These are phyloP conservation scores for Ophiorrhiza pumila DNA, from an alignment of 257 asterid genomes.

Conservation along the genomic window DNA sequence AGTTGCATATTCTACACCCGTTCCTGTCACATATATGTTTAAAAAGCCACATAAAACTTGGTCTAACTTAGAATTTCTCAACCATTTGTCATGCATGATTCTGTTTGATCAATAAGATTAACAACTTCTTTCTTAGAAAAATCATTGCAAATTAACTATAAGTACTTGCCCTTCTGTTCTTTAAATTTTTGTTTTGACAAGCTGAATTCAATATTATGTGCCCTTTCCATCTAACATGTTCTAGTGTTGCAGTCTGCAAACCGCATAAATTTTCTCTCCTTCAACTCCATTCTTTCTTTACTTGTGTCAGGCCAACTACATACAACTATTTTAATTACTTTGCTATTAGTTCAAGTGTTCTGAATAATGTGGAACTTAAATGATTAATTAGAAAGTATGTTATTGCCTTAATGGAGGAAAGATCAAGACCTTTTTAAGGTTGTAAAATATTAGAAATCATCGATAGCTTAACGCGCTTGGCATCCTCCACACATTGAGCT, in stretches of 20 bases:
- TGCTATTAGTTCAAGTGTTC: slow-evolving; percentile 2
- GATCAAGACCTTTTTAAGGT: not conserved
- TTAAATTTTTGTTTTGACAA: too few relatives aligned
- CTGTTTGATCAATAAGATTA: not conserved
- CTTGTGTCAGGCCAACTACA: not conserved
- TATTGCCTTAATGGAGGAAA: not conserved
- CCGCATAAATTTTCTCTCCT: not conserved
- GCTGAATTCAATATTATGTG: too few relatives aligned
- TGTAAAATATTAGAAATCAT: not conserved
- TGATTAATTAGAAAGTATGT: slow-evolving; percentile 3
- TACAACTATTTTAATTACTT: not conserved
- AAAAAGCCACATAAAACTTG: not conserved
- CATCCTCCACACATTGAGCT: not conserved
- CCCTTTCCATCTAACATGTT: not conserved
- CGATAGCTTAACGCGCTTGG: not conserved
- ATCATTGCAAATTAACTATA: too few relatives aligned
- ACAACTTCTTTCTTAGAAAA: not conserved
- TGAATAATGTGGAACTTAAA: not conserved
- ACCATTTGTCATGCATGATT: not conserved
- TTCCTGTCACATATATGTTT: not conserved
- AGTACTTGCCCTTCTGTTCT: too few relatives aligned
- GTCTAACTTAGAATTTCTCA: not conserved
- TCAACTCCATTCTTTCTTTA: not conserved
- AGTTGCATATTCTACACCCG: too few relatives aligned
- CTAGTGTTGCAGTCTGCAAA: too few relatives aligned